A percentile compares a stretch with the other conserved stretches of the same genome.
Evolutionary conservation across 176 grass and related monocot genomes (phyloP).

Genomic region (Avena insularis): DNA sequence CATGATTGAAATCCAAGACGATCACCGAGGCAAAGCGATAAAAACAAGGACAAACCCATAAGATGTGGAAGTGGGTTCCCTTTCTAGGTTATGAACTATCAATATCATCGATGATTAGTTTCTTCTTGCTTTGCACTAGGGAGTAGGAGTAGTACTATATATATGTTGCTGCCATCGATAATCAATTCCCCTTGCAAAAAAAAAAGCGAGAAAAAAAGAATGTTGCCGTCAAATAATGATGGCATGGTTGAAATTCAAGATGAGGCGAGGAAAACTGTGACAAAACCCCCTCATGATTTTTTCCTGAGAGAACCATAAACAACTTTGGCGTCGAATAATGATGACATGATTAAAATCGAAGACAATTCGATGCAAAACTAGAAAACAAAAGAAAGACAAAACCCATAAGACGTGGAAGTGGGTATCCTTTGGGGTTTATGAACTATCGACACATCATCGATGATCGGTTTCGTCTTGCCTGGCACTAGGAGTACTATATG

Average conservation of each 20-base stretch:
- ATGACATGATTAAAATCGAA: conserved; percentile 12
- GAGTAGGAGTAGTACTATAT: background rate
- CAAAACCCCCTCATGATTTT: no score
- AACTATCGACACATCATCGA: conserved; percentile 58
- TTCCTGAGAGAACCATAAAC: no score
- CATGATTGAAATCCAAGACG: conserved; percentile 20
- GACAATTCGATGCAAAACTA: background rate
- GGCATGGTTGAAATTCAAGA: no score
- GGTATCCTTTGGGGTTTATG: conserved; percentile 41
- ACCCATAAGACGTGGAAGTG: conserved; percentile 40
- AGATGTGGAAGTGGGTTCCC: conserved; percentile 41
- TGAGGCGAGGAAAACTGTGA: no score
- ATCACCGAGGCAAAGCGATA: background rate
- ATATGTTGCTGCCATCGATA: no score
- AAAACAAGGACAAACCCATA: conserved; percentile 41
- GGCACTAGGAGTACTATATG: background rate
- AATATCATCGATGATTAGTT: conserved; percentile 51
- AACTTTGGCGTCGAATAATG: background rate
- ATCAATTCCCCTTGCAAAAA: no score
- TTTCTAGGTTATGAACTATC: conserved; percentile 47
- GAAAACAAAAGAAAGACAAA: conserved; percentile 12
- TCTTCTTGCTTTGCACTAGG: conserved; percentile 33
- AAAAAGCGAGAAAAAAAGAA: no score
- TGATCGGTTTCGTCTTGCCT: conserved; percentile 41
- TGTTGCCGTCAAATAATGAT: no score